phyloP scores from a whole-genome alignment of 345 rosid species.

The Ceriops zippeliana region DNA sequence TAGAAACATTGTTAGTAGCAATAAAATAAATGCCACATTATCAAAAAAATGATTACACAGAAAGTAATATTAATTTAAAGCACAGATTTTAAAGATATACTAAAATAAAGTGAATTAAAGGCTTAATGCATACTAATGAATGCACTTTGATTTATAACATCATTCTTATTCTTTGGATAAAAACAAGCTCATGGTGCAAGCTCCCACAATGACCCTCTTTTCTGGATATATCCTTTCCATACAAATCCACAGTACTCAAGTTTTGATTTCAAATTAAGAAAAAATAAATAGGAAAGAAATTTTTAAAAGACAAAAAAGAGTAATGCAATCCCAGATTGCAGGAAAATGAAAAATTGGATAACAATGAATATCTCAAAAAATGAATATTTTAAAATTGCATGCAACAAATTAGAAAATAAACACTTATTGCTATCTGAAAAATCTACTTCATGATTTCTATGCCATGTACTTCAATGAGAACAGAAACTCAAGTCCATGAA shows the following conservation, averaged over 20 bases:
- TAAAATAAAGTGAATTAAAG: too few species aligned
- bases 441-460: background rate
- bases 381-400: background rate
- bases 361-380: background rate
- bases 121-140: too few species aligned
- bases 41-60: too few species aligned
- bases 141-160: background rate
- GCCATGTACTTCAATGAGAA: background rate
- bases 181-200: background rate
- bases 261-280: background rate
- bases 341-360: background rate
- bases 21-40: background rate
- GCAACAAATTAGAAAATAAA: background rate
- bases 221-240: background rate
- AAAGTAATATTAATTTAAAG: too few species aligned
- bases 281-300: background rate
- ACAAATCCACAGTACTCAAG: background rate
- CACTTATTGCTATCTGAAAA: background rate
- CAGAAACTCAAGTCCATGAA: background rate
- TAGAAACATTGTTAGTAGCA: conserved; percentile 1
- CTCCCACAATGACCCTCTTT: background rate
- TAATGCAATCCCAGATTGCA: background rate
- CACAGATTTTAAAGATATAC: too few species aligned
- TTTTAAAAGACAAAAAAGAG: background rate
- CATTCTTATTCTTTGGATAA: background rate